phyloP scores from a whole-genome alignment of 257 asterid species.

The Schizonepeta tenuifolia region DNA sequence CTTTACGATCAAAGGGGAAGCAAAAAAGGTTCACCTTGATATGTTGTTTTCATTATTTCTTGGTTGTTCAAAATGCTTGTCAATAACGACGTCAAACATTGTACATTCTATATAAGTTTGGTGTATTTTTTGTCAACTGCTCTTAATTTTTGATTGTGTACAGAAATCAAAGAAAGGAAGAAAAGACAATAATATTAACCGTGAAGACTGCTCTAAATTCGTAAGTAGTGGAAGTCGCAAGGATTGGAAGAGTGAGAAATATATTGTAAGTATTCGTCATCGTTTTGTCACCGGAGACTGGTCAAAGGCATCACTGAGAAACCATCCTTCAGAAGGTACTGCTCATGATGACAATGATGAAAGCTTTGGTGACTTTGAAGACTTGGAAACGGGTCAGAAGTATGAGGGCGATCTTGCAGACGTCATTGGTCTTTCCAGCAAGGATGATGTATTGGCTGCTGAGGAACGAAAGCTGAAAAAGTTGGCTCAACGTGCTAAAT shows the following conservation, averaged over 20 bases:
- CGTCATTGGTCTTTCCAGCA: constrained; percentile 34
- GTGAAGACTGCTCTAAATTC: constrained; percentile 86
- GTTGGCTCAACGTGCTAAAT: constrained; percentile 89
- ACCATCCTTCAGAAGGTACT: constrained; percentile 47
- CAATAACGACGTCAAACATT: background rate
- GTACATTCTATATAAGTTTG: background rate
- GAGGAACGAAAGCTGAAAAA: constrained; percentile 87
- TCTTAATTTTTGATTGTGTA: constrained; percentile 32
- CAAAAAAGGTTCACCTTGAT: constrained; percentile 60
- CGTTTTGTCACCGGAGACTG: constrained; percentile 94
- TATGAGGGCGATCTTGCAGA: constrained; percentile 47
- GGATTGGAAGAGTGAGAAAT: constrained; percentile 61
- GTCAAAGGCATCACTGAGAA: constrained; percentile 79
- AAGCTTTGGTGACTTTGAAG: constrained; percentile 87
- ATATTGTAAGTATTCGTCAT: constrained; percentile 67
- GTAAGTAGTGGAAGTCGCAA: constrained; percentile 38
- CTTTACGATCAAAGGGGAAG: constrained; percentile 90
- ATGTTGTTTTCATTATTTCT: background rate
- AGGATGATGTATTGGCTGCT: constrained; percentile 51
- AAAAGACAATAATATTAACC: constrained; percentile 50
- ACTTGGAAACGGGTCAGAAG: constrained; percentile 90
- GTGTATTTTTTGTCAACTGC: constrained; percentile 18
- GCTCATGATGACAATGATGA: constrained; percentile 49
- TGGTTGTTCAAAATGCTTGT: background rate
- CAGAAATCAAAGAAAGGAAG: constrained; percentile 65